Conservation (phyloP, 192 early-diverging fungal species). For the Entomortierella chlamydospora region DNA sequence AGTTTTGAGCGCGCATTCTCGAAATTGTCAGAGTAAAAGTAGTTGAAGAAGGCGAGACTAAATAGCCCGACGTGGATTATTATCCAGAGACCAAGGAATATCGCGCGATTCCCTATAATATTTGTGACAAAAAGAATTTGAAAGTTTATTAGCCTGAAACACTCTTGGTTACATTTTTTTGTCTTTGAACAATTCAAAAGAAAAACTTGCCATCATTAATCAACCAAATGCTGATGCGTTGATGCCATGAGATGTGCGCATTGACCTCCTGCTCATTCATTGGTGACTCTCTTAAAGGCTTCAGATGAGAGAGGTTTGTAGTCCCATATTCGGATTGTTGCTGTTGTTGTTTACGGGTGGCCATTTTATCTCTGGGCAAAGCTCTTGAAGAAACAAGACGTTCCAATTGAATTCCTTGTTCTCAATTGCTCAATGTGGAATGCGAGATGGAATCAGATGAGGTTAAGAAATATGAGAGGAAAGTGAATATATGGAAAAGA, state of each 20-base stretch:
- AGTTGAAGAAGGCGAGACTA: conserved; percentile 70
- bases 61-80: conserved; percentile 69
- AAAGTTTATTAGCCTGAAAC: neutral
- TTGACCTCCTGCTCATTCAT: conserved; percentile 2
- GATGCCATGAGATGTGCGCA: conserved; percentile 22
- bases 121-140: neutral
- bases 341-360: too few relatives aligned
- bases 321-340: too few relatives aligned
- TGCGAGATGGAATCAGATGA: too few relatives aligned
- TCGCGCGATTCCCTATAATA: conserved; percentile 40
- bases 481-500: too few relatives aligned
- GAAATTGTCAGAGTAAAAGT: conserved; percentile 65
- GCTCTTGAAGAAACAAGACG: too few relatives aligned
- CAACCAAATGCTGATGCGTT: conserved; percentile 57
- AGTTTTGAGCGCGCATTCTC: conserved; percentile 61
- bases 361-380: too few relatives aligned
- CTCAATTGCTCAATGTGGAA: too few relatives aligned
- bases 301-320: neutral
- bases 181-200: neutral
- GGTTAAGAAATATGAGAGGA: too few relatives aligned
- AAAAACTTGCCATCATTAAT: conserved; percentile 60
- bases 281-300: too few relatives aligned
- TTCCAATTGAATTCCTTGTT: too few relatives aligned
- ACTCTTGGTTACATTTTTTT: too few relatives aligned
- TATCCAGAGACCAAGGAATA: conserved; percentile 62